phyloP scores from a whole-genome alignment of 2,329 filamentous ascomycete species.

The Microdochium bolleyi region DNA sequence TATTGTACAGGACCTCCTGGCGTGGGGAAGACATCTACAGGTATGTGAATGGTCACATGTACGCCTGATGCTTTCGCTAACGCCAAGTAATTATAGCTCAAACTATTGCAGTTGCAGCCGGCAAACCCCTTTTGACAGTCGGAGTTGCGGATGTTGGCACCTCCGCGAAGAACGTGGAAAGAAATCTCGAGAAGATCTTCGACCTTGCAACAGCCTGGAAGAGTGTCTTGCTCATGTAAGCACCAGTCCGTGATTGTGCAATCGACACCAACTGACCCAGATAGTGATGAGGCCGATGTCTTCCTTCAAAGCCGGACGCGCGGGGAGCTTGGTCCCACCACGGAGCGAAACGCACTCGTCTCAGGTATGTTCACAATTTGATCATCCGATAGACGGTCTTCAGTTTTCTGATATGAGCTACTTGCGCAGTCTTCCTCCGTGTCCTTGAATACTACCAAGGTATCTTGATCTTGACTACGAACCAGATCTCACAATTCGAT shows the following conservation, averaged over 20 bases:
- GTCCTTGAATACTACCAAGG: slow-evolving; percentile 89
- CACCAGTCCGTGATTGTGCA: not conserved
- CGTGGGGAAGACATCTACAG: slow-evolving; percentile 8
- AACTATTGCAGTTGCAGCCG: slow-evolving; percentile 39
- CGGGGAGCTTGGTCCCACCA: slow-evolving; percentile 53
- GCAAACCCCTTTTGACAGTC: slow-evolving; percentile 40
- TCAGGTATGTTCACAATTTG: slow-evolving; percentile 28
- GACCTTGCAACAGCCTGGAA: slow-evolving; percentile 6
- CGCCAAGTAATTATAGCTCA: slow-evolving; percentile 21
- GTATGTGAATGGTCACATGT: not conserved
- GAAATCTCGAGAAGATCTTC: slow-evolving; percentile 6
- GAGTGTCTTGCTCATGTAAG: slow-evolving; percentile 4
- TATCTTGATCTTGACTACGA: slow-evolving; percentile 84
- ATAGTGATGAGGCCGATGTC: slow-evolving; percentile 68
- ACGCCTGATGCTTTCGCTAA: slow-evolving; percentile 6
- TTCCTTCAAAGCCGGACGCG: slow-evolving; percentile 78
- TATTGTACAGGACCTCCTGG: slow-evolving; percentile 4
- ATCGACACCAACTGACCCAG: not conserved
- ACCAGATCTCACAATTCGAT: slow-evolving; percentile 33
- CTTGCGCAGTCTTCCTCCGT: slow-evolving; percentile 61
- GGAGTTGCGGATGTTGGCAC: slow-evolving; percentile 55
- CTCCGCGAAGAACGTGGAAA: slow-evolving; percentile 3
- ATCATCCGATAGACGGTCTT: slow-evolving; percentile 9
- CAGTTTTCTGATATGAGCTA: slow-evolving; percentile 16
- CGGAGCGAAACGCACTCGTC: slow-evolving; percentile 73